A percentile compares a stretch with the other conserved stretches of the same genome.
Conservation (phyloP, 208 protist species). For the Leishmania mexicana region DNA sequence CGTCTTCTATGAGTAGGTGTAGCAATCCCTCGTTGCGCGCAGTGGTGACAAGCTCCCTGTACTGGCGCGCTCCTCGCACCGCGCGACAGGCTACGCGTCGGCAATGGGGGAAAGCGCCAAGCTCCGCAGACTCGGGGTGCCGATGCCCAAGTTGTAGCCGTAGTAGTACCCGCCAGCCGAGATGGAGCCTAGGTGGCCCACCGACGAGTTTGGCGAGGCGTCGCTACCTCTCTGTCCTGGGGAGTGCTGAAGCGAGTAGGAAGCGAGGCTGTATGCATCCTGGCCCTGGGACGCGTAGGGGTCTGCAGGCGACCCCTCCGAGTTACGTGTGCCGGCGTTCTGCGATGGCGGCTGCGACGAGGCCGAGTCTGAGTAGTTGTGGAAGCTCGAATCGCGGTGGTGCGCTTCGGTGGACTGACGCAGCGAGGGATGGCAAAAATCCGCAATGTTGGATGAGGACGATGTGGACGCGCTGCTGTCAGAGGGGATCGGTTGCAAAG, state of each 20-base stretch:
- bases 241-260: constrained; percentile 27
- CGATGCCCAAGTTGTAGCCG: constrained; percentile 34
- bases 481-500: background rate
- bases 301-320: background rate
- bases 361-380: constrained; percentile 22
- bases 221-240: constrained; percentile 6
- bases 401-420: background rate
- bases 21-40: background rate
- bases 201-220: constrained; percentile 5
- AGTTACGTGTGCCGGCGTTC: background rate
- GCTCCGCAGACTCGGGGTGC: constrained; percentile 20
- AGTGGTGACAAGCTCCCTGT: background rate
- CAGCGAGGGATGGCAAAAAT: constrained; percentile 2
- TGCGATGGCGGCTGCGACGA: constrained; percentile 9
- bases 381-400: constrained; percentile 29
- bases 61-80: background rate
- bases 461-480: constrained; percentile 5
- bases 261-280: constrained; percentile 24
- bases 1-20: background rate
- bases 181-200: constrained; percentile 9
- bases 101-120: background rate
- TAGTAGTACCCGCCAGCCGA: constrained; percentile 32
- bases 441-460: constrained; percentile 11
- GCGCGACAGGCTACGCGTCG: background rate
- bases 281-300: constrained; percentile 12